Evolutionary conservation across 192 early-diverging fungal species (phyloP).

Genomic region (Umbelopsis sp.): DNA sequence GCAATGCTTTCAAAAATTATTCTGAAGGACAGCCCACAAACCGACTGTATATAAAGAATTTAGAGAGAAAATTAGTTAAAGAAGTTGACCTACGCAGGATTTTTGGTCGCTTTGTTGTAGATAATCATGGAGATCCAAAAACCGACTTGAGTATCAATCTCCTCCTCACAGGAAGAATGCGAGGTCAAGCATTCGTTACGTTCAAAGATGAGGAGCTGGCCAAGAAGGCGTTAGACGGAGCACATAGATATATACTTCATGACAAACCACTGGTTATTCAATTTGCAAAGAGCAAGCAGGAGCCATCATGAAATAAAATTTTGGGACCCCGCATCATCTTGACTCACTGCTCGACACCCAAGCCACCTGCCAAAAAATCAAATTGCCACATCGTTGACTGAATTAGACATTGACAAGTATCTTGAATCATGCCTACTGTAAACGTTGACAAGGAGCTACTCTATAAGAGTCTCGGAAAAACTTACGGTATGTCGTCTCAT

Average conservation of each 20-base stretch:
- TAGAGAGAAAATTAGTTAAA: constrained; percentile 38
- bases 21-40: constrained; percentile 33
- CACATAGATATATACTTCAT: constrained; percentile 42
- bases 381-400: not conserved
- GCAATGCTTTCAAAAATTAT: constrained; percentile 47
- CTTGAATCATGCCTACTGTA: constrained; percentile 87
- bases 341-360: not conserved
- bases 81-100: constrained; percentile 34
- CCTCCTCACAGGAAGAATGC: constrained; percentile 44
- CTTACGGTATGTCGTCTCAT: constrained; percentile 65
- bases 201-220: constrained; percentile 39
- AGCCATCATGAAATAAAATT: not conserved
- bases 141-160: constrained; percentile 40
- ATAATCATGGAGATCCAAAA: constrained; percentile 2
- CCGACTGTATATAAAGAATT: constrained; percentile 52
- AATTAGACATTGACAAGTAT: constrained; percentile 13
- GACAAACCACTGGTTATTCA: constrained; percentile 52
- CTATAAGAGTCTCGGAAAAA: constrained; percentile 77
- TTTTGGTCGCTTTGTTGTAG: constrained; percentile 33
- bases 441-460: constrained; percentile 90
- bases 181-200: constrained; percentile 51
- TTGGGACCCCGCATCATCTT: constrained; percentile 14
- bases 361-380: constrained; percentile 13
- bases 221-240: constrained; percentile 34
- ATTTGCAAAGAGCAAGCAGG: constrained; percentile 14